Base-by-base conservation (phyloP, 495 filamentous ascomycete genomes). In the Letharia lupina region DNA sequence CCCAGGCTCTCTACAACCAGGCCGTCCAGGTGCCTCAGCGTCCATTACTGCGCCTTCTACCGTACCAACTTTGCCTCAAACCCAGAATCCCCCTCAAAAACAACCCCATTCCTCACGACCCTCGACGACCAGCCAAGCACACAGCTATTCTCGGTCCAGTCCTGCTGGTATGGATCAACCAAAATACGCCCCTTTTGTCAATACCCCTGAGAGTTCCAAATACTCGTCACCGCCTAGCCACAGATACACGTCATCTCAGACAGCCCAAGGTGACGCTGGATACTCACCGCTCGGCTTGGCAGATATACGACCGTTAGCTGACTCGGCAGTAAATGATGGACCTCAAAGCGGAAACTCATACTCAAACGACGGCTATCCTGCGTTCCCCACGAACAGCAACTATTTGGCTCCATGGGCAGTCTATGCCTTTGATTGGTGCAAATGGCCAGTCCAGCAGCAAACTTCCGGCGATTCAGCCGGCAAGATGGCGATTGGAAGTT, bases 371-470 rank as follows among this genome's bases (percentile, higher is more conserved):
- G 75, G 74, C 39, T 84, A 86, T 47, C 77, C 72, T 28, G 78
- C 82, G 45, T 72, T 83, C 9, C 80, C 86, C 0, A 83, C 82
- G 11, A 91, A 89, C 70, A 88, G 92, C 77, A 96, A 93, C 70
- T 98, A 98, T 75, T 79, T 97, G 69, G 93, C 93, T 9, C 92
- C 92, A 3, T 99, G 94, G 91, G 87, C 91, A 47, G 87, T 95
- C 48, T 98, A 96, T 75, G 93, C 95, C 12, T 90, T 95, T 68
- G 95, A 99, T 79, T 99, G 95, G 95, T 99, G 94, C 76, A 98
- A 98, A 77, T 99, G 95, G 95, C 83, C 88, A n/a, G 85, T 93
- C 3, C 83, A 87, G 47, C 84, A 84, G 41, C 86, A 73, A 39
- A 75, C 75, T 8, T 61, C 67, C 11, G 77, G 86, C 61, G 84